Evolutionary conservation across 345 rosid genomes (phyloP).

Genomic region (Isatis tinctoria): DNA sequence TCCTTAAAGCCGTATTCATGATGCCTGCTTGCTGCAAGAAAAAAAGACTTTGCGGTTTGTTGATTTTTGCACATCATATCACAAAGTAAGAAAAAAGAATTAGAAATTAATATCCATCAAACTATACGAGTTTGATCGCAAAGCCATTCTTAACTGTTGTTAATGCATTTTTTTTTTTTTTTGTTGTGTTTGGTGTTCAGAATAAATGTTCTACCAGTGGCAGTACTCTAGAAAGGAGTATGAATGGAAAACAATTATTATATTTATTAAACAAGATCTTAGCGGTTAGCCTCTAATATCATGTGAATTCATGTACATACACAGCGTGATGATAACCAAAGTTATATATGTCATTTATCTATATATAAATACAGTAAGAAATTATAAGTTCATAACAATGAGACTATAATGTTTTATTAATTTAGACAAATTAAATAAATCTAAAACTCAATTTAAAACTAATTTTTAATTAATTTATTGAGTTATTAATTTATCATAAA

Average conservation of each 20-base stretch:
- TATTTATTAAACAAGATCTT: not conserved
- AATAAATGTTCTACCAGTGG: not conserved
- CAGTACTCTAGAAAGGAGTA: not conserved
- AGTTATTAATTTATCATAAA: too few species aligned
- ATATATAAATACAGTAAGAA: too few species aligned
- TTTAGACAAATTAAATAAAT: too few species aligned
- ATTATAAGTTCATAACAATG: too few species aligned
- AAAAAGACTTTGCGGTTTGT: not conserved
- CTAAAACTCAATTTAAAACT: too few species aligned
- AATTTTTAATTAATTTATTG: too few species aligned
- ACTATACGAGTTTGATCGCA: not conserved
- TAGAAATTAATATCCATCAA: not conserved
- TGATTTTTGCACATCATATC: not conserved
- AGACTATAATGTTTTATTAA: too few species aligned
- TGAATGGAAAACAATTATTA: not conserved
- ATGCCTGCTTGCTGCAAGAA: too few species aligned
- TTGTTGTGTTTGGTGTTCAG: not conserved
- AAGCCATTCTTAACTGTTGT: not conserved
- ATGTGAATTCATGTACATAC: not conserved
- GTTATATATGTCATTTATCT: too few species aligned
- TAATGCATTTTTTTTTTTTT: too few species aligned
- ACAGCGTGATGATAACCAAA: not conserved
- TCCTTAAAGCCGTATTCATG: not conserved
- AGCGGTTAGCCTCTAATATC: not conserved
- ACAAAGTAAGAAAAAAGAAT: not conserved